Evolutionary conservation across 2,329 filamentous ascomycete genomes (phyloP).

Genomic region (Rhynchosporium secalis): DNA sequence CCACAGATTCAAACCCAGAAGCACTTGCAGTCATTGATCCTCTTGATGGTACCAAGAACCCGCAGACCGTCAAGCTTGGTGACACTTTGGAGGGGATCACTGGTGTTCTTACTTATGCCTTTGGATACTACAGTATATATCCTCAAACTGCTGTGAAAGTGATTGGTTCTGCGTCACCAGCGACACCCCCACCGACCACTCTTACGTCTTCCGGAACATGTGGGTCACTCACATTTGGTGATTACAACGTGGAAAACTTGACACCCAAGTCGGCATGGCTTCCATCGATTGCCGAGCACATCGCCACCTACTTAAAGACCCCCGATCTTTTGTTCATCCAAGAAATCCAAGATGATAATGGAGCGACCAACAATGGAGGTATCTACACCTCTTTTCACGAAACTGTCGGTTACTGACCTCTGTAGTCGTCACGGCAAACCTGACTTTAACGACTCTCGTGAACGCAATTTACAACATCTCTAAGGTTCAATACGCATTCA

Average conservation of each 20-base stretch:
- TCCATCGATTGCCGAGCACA: slow-evolving; percentile 60
- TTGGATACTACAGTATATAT: slow-evolving; percentile 65
- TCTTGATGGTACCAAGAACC: slow-evolving; percentile 64
- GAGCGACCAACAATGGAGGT: slow-evolving; percentile 57
- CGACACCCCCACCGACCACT: slow-evolving; percentile 50
- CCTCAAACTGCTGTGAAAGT: slow-evolving; percentile 14
- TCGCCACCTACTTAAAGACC: slow-evolving; percentile 61
- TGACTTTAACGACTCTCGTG: slow-evolving; percentile 58
- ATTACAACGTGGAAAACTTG: slow-evolving; percentile 73
- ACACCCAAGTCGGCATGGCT: slow-evolving; percentile 56
- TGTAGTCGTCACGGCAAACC: slow-evolving; percentile 51
- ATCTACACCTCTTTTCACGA: background rate
- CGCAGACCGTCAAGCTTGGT: slow-evolving; percentile 60
- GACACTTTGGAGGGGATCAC: slow-evolving; percentile 66
- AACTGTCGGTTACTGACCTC: background rate
- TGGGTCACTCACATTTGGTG: slow-evolving; percentile 60
- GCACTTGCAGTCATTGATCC: slow-evolving; percentile 64
- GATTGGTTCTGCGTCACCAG: slow-evolving; percentile 39
- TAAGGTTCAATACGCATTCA: slow-evolving; percentile 56
- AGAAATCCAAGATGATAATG: slow-evolving; percentile 69
- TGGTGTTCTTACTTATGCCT: slow-evolving; percentile 65
- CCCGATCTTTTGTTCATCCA: slow-evolving; percentile 69
- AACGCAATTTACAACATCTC: slow-evolving; percentile 53
- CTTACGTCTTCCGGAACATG: slow-evolving; percentile 58
- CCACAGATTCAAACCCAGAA: slow-evolving; percentile 66